Conservation (phyloP, 306 rosid species). For the Acmispon strigosus region DNA sequence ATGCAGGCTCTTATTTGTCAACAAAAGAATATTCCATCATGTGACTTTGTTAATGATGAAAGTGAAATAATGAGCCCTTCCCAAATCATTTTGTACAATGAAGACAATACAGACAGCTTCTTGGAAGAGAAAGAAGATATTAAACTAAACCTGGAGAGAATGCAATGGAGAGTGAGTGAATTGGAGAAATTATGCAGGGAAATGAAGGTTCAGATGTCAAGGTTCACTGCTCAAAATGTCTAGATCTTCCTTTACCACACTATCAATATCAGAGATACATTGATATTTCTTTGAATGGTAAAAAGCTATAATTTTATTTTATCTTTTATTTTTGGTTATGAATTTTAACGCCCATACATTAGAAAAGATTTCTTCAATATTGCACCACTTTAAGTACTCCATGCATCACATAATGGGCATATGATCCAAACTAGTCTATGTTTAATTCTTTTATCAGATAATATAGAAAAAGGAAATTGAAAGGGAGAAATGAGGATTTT, state of each 20-base stretch:
- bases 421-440: too few relatives aligned
- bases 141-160: slow-evolving; percentile 33
- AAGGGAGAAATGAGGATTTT: too few relatives aligned
- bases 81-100: slow-evolving; percentile 13
- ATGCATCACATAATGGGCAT: too few relatives aligned
- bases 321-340: too few relatives aligned
- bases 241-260: neutral
- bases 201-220: slow-evolving; percentile 61
- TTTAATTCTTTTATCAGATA: too few relatives aligned
- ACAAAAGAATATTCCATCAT: slow-evolving; percentile 22
- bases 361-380: too few relatives aligned
- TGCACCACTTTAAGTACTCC: too few relatives aligned
- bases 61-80: slow-evolving; percentile 17
- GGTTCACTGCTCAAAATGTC: slow-evolving; percentile 25
- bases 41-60: neutral
- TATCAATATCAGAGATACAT: neutral
- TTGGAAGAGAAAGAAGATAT: slow-evolving; percentile 32
- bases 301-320: neutral
- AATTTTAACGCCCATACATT: too few relatives aligned
- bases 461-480: too few relatives aligned
- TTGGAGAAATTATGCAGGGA: slow-evolving; percentile 54
- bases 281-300: slow-evolving; percentile 1
- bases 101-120: neutral
- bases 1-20: slow-evolving; percentile 63
- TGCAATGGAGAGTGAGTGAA: slow-evolving; percentile 62